Base-by-base conservation (phyloP, 345 rosid species). In the Linum tenue region DNA sequence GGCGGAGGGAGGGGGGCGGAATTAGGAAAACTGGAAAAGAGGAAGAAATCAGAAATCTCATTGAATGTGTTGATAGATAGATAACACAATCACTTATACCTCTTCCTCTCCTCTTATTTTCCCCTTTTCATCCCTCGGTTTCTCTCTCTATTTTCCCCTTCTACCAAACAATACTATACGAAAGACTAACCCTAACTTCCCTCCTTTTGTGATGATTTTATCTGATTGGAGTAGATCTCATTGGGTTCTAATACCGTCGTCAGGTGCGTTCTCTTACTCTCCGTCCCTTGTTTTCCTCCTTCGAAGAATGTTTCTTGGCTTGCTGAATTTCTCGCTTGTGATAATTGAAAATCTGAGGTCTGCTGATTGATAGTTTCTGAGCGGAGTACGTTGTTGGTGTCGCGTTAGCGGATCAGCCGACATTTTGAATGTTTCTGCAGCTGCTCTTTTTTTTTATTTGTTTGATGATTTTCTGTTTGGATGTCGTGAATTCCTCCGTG, bases 161-260 rank as follows among this genome's bases (percentile, higher is more conserved):
- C 51, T 14, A 44, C 14, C 53, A 48, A 48, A 48, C 53, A 9
- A 37, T 22, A 36, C 60, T 3, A 12, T 5, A 41, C 5, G 48
- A 60, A 50, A 14, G 64, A 68, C 64, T 66, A 82, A 79, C 78
- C 81, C 80, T 78, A 81, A 71, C 53, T 41, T 16, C 48, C 59
- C 14, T n/a, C 16, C 59, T 11, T n/a, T 38, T n/a, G 11, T 62
- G 65, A 70, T 75, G 78, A 38, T 62, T 17, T 73, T 71, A 76
- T 76, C 66, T 56, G 14, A 2, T 12, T 8, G 53, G 12, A 22
- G 40, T 12, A 39, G 50, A 22, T 62, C 53, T 55, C 61, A 55
- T 22, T 61, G 64, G 53, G 78, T 73, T 81, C 82, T 72, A 73
- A 39, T 64, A 22, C 31, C 14, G 2, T 56, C 36, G 14, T 2